phyloP scores from a whole-genome alignment of 768 basidiomycete genomes.

The Nidularia pulvinata region DNA sequence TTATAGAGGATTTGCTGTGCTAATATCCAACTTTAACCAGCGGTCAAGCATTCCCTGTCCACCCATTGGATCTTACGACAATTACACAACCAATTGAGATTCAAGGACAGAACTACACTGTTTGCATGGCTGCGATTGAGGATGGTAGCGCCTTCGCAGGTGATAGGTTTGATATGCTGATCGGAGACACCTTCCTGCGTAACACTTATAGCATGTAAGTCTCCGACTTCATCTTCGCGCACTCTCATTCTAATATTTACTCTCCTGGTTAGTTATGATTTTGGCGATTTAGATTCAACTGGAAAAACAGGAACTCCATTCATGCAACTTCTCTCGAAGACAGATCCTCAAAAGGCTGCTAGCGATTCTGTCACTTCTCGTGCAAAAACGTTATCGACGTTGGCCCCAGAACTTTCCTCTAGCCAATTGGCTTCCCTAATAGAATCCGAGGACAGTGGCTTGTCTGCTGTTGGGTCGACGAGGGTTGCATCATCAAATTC shows the following conservation, averaged over 20 bases:
- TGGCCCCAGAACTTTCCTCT: no score
- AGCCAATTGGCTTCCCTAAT: no score
- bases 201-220: constrained; percentile 43
- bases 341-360: constrained; percentile 30
- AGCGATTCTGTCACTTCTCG: constrained; percentile 6
- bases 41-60: constrained; percentile 30
- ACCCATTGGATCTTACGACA: constrained; percentile 39
- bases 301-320: constrained; percentile 23
- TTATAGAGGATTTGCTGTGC: not conserved
- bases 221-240: not conserved
- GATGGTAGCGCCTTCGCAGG: constrained; percentile 16
- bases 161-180: constrained; percentile 30
- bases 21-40: constrained; percentile 9
- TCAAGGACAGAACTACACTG: constrained; percentile 27
- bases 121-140: constrained; percentile 34
- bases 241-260: not conserved
- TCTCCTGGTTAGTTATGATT: constrained; percentile 30
- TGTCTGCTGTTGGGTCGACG: no score
- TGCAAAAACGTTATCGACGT: no score
- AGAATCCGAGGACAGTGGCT: no score
- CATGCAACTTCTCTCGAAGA: constrained; percentile 37
- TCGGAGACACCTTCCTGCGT: constrained; percentile 44
- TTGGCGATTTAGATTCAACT: constrained; percentile 25
- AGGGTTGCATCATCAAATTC: no score
- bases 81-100: constrained; percentile 16